Percentiles rank a stretch among this genome's conserved stretches.
Conservation (phyloP, 176 grass and related monocot species). For the Bothriochloa decipiens region DNA sequence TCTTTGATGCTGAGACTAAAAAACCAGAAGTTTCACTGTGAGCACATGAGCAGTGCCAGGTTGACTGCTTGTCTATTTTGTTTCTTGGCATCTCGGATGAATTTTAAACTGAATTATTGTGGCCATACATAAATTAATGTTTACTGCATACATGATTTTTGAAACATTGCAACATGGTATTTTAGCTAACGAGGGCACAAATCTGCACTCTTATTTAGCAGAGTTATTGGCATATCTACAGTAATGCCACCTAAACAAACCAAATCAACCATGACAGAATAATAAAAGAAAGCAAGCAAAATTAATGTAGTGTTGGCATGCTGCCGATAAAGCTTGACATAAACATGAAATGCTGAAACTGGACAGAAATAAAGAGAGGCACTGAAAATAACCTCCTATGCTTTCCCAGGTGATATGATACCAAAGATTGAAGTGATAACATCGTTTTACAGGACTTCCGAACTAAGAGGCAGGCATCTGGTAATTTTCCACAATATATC, state of each 20-base stretch:
- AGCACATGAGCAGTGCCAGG: no score
- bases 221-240: no score
- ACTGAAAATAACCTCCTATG: no score
- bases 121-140: neutral
- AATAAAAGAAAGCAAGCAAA: neutral
- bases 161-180: neutral
- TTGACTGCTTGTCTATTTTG: no score
- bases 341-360: conserved; percentile 3
- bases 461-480: conserved; percentile 37
- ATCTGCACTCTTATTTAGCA: neutral
- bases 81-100: no score
- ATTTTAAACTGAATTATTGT: neutral
- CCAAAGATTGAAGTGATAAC: conserved; percentile 15
- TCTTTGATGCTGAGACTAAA: no score
- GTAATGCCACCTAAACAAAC: no score
- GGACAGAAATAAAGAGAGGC: conserved; percentile 6
- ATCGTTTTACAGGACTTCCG: conserved; percentile 5
- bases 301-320: neutral
- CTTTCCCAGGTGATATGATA: neutral
- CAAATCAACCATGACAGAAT: conserved; percentile 5
- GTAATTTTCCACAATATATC: conserved; percentile 18
- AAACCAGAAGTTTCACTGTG: no score
- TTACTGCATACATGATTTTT: neutral
- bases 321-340: neutral
- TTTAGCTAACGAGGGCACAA: neutral